Evolutionary conservation across 1,284 basidiomycete genomes (phyloP).

Genomic region (Apiotrichum porosum): DNA sequence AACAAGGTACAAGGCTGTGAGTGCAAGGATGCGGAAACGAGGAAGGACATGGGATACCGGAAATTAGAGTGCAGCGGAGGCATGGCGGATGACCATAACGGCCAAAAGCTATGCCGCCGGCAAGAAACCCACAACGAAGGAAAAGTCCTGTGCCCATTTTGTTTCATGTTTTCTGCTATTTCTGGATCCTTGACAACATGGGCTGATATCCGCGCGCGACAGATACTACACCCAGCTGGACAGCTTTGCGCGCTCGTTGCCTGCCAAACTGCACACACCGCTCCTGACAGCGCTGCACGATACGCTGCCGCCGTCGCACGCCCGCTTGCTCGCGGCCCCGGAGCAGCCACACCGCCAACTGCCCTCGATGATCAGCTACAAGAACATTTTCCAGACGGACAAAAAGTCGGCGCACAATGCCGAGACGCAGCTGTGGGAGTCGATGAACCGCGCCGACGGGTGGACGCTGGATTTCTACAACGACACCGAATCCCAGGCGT

Average conservation of each 20-base stretch:
- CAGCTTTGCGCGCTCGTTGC: conserved; percentile 14
- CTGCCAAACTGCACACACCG: conserved; percentile 7
- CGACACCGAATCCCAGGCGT: conserved; percentile 35
- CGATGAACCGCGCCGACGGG: conserved; percentile 29
- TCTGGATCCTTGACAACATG: no score
- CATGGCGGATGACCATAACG: no score
- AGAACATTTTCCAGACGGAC: conserved; percentile 41
- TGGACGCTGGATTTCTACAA: conserved; percentile 42
- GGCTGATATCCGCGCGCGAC: no score
- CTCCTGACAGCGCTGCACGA: conserved; percentile 14
- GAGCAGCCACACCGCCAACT: not conserved
- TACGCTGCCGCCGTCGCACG: conserved; percentile 18
- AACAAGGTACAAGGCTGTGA: no score
- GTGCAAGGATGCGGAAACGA: no score
- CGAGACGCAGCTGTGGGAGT: conserved; percentile 20
- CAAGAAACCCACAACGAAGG: no score
- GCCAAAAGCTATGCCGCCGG: no score
- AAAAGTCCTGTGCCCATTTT: no score
- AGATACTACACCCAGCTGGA: conserved; percentile 25
- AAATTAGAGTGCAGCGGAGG: no score
- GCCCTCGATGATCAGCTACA: conserved; percentile 27
- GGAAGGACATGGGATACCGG: no score
- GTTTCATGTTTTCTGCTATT: no score
- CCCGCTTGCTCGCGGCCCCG: conserved; percentile 5
- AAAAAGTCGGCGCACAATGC: conserved; percentile 8